Base-by-base conservation (phyloP, 768 basidiomycete species). In the Infundibulicybe gibba region DNA sequence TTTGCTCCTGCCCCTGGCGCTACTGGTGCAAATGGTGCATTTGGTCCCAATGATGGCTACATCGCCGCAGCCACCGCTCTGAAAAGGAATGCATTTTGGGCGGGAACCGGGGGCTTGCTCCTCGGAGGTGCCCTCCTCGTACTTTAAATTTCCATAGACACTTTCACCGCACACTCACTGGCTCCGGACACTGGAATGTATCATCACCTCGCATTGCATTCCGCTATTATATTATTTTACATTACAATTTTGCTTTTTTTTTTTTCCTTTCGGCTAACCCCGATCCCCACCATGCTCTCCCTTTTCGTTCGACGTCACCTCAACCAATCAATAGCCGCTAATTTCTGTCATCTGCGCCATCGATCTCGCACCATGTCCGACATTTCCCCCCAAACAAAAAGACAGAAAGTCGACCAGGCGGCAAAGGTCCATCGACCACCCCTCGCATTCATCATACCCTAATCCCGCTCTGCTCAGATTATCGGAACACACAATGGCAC, bases 401-500 rank as follows among this genome's bases (percentile, higher is more conserved):
- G 60, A 50, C 69, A 65, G 44, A 79, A 71, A 61, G 69, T 75
- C 66, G 66, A 68, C 31, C 62, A 66, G 51, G 49, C 54, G 41
- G 16, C 32, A 40, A 38, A 4, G 35, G 30, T 37, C 40, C n/a
- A n/a, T n/a, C n/a, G n/a, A n/a, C n/a, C n/a, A n/a, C 19, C 25
- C 21, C 42, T 16, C n/a, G 41, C 17, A 25, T 21, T 42, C 35
- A 25, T 19, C 20, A 21, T n/a, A 19, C 9, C 40, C 44, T 15
- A 31, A 19, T 47, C 38, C 40, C 50, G 47, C 40, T n/a, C 21
- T 37, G 30, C 21, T 50, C 50, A 92, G 89, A 67, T 82, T 34
- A 95, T 97, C 58, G 94, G 94, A 31, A 97, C 94, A 1, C 94
- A 97, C 65, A 91, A 87, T 49, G 94, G 94, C 14, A 92, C 92